phyloP scores from a whole-genome alignment of 1,284 basidiomycete genomes.

The Prillingera fragicola region DNA sequence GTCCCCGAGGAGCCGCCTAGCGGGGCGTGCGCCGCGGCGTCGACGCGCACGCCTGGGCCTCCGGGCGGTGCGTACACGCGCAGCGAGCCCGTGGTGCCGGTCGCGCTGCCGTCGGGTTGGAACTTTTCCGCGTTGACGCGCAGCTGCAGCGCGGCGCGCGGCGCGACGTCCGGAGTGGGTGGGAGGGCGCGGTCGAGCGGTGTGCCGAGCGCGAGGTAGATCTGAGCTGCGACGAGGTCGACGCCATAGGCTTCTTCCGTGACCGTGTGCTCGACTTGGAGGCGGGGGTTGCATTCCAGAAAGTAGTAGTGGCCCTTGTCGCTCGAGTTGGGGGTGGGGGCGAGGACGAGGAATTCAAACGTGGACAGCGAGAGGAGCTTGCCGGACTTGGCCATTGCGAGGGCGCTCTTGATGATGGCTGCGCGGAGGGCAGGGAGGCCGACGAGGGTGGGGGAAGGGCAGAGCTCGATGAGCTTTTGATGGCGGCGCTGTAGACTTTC shows the following conservation, averaged over 20 bases:
- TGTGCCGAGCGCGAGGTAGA: constrained; percentile 12
- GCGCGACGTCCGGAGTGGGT: constrained; percentile 1
- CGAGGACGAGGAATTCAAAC: constrained; percentile 17
- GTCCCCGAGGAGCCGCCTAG: constrained; percentile 4
- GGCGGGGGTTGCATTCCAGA: constrained; percentile 19
- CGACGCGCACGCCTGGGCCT: constrained; percentile 14
- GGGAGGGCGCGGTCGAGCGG: constrained; percentile 6
- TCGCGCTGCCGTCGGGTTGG: constrained; percentile 10
- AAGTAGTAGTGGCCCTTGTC: constrained; percentile 14
- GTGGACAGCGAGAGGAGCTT: constrained; percentile 16
- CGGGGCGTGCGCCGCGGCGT: constrained; percentile 17
- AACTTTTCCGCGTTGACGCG: constrained; percentile 18
- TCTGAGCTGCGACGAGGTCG: constrained; percentile 17
- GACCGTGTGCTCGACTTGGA: constrained; percentile 21
- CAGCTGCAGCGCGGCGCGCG: constrained; percentile 15
- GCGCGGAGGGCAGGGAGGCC: constrained; percentile 6
- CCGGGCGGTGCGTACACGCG: constrained; percentile 3
- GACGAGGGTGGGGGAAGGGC: constrained; percentile 13
- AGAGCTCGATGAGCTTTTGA: constrained; percentile 20
- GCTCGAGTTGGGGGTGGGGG: neutral
- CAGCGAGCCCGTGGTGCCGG: constrained; percentile 11
- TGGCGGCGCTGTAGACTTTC: constrained; percentile 12
- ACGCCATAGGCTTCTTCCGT: constrained; percentile 19
- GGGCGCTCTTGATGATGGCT: constrained; percentile 10
- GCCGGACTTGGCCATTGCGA: constrained; percentile 9